phyloP scores from a whole-genome alignment of 2,329 filamentous ascomycete genomes.

The Apiospora marii region DNA sequence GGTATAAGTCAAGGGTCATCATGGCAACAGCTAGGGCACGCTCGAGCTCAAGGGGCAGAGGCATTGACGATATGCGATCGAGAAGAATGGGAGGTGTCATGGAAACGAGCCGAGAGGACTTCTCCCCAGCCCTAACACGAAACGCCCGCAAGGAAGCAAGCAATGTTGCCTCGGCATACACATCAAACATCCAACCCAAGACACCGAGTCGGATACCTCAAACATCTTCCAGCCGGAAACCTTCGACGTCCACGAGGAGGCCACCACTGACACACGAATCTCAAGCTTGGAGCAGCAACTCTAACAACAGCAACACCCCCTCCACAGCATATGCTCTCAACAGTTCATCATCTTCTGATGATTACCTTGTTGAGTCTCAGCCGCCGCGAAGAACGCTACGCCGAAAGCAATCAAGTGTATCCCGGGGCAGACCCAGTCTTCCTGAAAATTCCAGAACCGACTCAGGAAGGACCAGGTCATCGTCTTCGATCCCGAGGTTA shows the following conservation, averaged over 20 bases:
- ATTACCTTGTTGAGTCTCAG: constrained; percentile 42
- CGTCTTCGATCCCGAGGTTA: constrained; percentile 51
- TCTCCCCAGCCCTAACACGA: constrained; percentile 35
- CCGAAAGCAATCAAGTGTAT: constrained; percentile 58
- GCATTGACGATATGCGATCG: constrained; percentile 36
- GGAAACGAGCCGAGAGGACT: constrained; percentile 38
- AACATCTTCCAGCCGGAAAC: constrained; percentile 39
- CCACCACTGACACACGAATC: constrained; percentile 52
- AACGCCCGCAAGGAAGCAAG: constrained; percentile 39
- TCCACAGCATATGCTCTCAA: constrained; percentile 39
- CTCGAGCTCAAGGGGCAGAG: constrained; percentile 37
- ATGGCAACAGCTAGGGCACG: constrained; percentile 44
- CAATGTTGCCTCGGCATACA: constrained; percentile 29
- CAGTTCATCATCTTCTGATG: constrained; percentile 28
- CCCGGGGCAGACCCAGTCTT: constrained; percentile 46
- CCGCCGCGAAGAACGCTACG: constrained; percentile 54
- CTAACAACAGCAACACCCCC: constrained; percentile 43
- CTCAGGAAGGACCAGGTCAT: constrained; percentile 50
- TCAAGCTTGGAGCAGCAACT: constrained; percentile 50
- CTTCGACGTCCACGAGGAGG: constrained; percentile 33
- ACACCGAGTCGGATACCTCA: constrained; percentile 48
- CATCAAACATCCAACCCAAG: constrained; percentile 37
- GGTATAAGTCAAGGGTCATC: constrained; percentile 31
- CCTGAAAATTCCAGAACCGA: constrained; percentile 46
- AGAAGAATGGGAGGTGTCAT: constrained; percentile 40